Base-by-base conservation (phyloP, 2,329 filamentous ascomycete species). In the Bipolaris victoriae region DNA sequence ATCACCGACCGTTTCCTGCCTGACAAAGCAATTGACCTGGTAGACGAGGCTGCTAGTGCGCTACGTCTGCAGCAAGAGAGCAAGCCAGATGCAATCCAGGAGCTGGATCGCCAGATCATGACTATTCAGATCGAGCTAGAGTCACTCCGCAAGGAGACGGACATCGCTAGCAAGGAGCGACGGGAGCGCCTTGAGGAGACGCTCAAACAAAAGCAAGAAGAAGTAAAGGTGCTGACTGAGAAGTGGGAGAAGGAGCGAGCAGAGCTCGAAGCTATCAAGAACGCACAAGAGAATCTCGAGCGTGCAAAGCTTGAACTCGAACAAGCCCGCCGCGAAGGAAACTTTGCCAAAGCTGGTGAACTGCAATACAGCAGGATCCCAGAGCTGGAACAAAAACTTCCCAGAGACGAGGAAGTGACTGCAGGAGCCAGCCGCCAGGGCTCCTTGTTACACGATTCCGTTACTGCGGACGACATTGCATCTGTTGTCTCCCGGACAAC, bases 111-210 rank as follows among this genome's bases (percentile, higher is more conserved):
- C 60, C 91, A 93, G 70, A 97, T 98, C 58, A 96, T 97, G 86
- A 98, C 94, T 0, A 92, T 98, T 13, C 94, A 97, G 72, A 98
- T 99, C 61, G 94, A 99, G 75, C 83, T 98, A 0, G 95, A 98
- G 74, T 97, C 92, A 60, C 79, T 99, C 40, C 86, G 94, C 49
- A 98, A 98, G 70, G 95, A 99, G 76, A 96, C 88, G 10, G 95
- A 99, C 66, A 83, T 97, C 47, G 88, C 90, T 16, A 97, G 92
- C 72, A 88, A 88, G 65, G 95, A 98, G 76, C 87, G 95, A 16
- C 85, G 92, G 20, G 90, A 96, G 68, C 94, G 94, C 70, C 84
- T 98, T 0, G 89, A 98, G 73, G 81, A 84, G 51, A 89, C 89
- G 7, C 78, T 98, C 18, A 90, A 90, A 69, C 81, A 82, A 48